Conservation (phyloP, 805 yeast species). For the Cyberlindnera maritima region DNA sequence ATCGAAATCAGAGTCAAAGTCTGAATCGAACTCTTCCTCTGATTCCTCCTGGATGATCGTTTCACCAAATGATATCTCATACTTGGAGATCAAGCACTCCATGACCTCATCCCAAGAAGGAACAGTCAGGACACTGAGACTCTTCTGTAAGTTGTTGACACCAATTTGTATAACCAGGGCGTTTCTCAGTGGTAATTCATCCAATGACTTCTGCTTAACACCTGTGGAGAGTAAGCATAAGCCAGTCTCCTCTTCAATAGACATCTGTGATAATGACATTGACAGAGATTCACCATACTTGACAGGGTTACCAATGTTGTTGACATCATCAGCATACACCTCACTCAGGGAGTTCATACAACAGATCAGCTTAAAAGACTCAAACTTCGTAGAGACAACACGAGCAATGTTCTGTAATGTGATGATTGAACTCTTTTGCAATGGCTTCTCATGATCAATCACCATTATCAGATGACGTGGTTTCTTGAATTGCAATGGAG, state of each 20-base stretch:
- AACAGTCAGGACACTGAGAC: constrained; percentile 3
- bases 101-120: constrained; percentile 26
- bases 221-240: constrained; percentile 20
- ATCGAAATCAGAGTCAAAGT: constrained; percentile 18
- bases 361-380: constrained; percentile 15
- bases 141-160: not conserved
- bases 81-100: constrained; percentile 23
- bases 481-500: constrained; percentile 9
- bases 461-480: constrained; percentile 16
- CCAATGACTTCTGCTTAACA: not conserved
- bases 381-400: constrained; percentile 18
- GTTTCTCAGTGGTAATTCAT: constrained; percentile 15
- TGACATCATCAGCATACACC: constrained; percentile 5
- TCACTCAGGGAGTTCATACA: constrained; percentile 9
- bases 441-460: constrained; percentile 18
- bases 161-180: constrained; percentile 17
- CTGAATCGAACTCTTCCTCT: constrained; percentile 16
- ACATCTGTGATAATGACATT: not conserved
- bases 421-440: constrained; percentile 4
- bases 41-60: constrained; percentile 21
- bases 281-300: not conserved
- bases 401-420: constrained; percentile 24
- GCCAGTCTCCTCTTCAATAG: constrained; percentile 6
- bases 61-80: constrained; percentile 16
- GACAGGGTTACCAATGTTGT: constrained; percentile 2